These are phyloP conservation scores for Dioszegia crocea DNA, from an alignment of 768 basidiomycete species.

Conservation along the genomic window DNA sequence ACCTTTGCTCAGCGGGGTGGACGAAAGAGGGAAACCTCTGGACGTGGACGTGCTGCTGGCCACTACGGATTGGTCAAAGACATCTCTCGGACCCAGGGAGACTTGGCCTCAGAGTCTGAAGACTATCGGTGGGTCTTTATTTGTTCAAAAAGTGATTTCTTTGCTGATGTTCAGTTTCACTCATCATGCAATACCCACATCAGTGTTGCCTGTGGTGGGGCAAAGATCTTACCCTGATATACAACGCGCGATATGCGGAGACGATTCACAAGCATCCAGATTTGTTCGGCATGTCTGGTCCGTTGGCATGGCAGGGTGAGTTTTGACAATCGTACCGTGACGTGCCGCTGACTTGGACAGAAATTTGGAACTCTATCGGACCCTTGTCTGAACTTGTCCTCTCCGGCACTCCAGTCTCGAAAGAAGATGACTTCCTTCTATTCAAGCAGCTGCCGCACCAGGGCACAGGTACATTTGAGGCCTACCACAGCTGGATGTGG, in stretches of 20 bases:
- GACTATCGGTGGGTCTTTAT: conserved; percentile 25
- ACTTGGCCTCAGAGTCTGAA: conserved; percentile 43
- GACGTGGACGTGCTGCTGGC: conserved; percentile 37
- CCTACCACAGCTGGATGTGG: conserved; percentile 47
- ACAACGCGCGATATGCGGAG: conserved; percentile 44
- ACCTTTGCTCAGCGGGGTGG: background rate
- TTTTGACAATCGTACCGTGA: background rate
- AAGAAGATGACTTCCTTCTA: conserved; percentile 43
- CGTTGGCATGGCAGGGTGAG: conserved; percentile 40
- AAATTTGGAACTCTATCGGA: conserved; percentile 41
- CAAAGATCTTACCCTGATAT: conserved; percentile 41
- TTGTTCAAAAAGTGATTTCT: too few species aligned
- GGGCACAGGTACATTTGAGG: conserved; percentile 33
- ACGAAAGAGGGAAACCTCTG: conserved; percentile 6
- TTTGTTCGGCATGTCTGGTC: conserved; percentile 44
- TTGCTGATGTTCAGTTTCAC: conserved; percentile 15
- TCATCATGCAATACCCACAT: conserved; percentile 38
- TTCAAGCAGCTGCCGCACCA: conserved; percentile 37
- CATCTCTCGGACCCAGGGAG: conserved; percentile 34
- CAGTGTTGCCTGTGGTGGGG: conserved; percentile 48
- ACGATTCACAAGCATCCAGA: conserved; percentile 42
- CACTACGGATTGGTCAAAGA: conserved; percentile 43
- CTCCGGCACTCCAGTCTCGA: conserved; percentile 37
- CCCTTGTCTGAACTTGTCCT: conserved; percentile 40
- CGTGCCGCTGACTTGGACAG: conserved; percentile 2